A percentile compares a stretch with the other conserved stretches of the same genome.
Conservation (phyloP, 2,329 filamentous ascomycete species). For the Ceratocystis colombiana region DNA sequence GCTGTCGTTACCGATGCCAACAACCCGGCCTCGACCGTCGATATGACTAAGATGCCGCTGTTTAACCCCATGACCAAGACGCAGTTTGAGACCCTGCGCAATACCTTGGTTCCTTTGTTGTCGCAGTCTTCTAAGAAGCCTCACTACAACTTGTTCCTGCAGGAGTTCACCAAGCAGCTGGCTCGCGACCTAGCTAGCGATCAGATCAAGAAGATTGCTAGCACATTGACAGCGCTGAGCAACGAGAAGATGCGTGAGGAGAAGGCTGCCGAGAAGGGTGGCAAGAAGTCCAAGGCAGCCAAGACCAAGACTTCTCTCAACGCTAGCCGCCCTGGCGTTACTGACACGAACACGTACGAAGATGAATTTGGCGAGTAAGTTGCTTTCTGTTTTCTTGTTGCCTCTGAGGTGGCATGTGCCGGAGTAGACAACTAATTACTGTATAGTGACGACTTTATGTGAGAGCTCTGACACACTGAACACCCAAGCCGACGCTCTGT, state of each 20-base stretch:
- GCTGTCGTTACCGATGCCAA: conserved; percentile 58
- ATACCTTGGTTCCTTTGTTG: conserved; percentile 69
- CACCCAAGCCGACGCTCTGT: conserved; percentile 12
- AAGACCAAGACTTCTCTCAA: conserved; percentile 87
- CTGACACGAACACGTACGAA: conserved; percentile 70
- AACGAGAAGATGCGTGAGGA: conserved; percentile 99
- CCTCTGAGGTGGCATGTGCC: not conserved
- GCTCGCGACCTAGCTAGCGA: conserved; percentile 79
- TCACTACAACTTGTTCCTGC: conserved; percentile 80
- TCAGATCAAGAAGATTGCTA: conserved; percentile 94
- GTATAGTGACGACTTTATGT: conserved; percentile 27
- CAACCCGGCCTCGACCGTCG: conserved; percentile 68
- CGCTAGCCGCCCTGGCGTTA: conserved; percentile 48
- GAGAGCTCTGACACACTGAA: conserved; percentile 17
- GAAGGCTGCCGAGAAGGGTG: conserved; percentile 84
- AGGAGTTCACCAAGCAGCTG: conserved; percentile 82
- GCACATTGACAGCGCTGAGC: conserved; percentile 72
- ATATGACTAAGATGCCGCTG: conserved; percentile 67
- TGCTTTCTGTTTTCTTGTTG: not conserved
- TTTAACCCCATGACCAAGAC: conserved; percentile 84
- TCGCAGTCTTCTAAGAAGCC: conserved; percentile 69
- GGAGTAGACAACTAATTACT: conserved; percentile 6
- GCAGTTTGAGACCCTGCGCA: conserved; percentile 72
- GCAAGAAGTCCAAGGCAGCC: conserved; percentile 93
- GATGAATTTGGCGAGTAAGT: conserved; percentile 68